Conservation (phyloP, 2,329 filamentous ascomycete genomes). For the Metarhizium album region DNA sequence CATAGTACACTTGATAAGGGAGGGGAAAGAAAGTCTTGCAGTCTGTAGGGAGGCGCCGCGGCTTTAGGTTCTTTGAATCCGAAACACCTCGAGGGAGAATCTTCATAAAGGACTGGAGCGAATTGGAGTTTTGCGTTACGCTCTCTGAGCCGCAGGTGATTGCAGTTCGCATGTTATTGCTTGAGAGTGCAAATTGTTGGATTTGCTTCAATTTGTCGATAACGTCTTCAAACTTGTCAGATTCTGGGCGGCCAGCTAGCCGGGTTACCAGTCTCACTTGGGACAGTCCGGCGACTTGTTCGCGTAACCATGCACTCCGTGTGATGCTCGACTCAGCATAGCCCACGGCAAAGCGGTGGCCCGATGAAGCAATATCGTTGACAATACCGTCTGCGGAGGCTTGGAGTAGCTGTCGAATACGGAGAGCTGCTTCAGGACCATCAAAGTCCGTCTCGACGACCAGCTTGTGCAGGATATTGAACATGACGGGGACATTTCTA, state of each 20-base stretch:
- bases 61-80: slow-evolving; percentile 27
- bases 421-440: slow-evolving; percentile 65
- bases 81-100: slow-evolving; percentile 18
- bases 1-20: slow-evolving; percentile 96
- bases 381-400: slow-evolving; percentile 80
- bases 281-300: slow-evolving; percentile 82
- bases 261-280: slow-evolving; percentile 78
- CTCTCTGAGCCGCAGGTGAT: slow-evolving; percentile 78
- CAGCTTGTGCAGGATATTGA: slow-evolving; percentile 69
- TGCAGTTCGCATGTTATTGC: slow-evolving; percentile 61
- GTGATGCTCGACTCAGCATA: slow-evolving; percentile 75
- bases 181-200: slow-evolving; percentile 65
- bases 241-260: slow-evolving; percentile 60
- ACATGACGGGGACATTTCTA: slow-evolving; percentile 82
- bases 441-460: slow-evolving; percentile 86
- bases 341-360: slow-evolving; percentile 75
- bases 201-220: slow-evolving; percentile 78
- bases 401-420: slow-evolving; percentile 79
- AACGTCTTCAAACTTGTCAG: slow-evolving; percentile 61
- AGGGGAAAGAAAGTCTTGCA: slow-evolving; percentile 82
- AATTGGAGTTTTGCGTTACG: slow-evolving; percentile 55
- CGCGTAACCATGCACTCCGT: slow-evolving; percentile 57
- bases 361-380: slow-evolving; percentile 82
- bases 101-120: slow-evolving; percentile 59
- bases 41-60: slow-evolving; percentile 32